A percentile compares a stretch with the other conserved stretches of the same genome.
These are phyloP conservation scores for Dactylorhiza incarnata DNA, from an alignment of 106 monocot genomes.

Conservation along the genomic window DNA sequence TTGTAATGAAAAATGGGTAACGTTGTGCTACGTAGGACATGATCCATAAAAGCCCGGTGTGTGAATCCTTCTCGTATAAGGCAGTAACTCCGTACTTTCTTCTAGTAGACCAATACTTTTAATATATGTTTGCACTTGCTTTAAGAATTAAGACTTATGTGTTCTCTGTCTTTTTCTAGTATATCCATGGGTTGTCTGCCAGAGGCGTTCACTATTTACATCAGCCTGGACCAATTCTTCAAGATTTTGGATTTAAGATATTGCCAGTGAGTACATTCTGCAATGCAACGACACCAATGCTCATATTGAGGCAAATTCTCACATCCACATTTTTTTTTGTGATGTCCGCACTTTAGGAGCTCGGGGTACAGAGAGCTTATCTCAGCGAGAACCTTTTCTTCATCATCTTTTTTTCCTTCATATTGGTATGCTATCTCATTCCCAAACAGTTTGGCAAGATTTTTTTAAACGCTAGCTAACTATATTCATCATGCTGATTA, in stretches of 20 bases:
- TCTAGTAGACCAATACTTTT: neutral
- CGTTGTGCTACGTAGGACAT: too few species aligned
- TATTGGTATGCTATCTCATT: slow-evolving; percentile 29
- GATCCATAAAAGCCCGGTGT: neutral
- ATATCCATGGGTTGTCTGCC: slow-evolving; percentile 72
- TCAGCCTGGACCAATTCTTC: slow-evolving; percentile 62
- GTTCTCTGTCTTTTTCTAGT: slow-evolving; percentile 16
- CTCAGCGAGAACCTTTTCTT: slow-evolving; percentile 44
- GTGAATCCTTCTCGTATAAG: neutral
- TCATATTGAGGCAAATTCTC: neutral
- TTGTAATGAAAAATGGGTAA: too few species aligned
- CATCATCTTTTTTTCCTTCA: slow-evolving; percentile 37
- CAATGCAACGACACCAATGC: neutral
- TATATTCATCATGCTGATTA: too few species aligned
- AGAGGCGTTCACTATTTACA: slow-evolving; percentile 77
- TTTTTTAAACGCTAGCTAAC: too few species aligned
- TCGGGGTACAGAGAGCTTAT: slow-evolving; percentile 36
- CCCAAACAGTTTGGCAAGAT: neutral
- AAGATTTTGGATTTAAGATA: slow-evolving; percentile 61
- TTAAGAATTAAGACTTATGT: neutral
- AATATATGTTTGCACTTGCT: neutral
- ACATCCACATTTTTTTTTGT: neutral
- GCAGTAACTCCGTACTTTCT: neutral
- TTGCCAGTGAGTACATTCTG: slow-evolving; percentile 42
- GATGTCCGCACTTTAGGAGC: slow-evolving; percentile 16